These are phyloP conservation scores for Capsella rubella DNA, from an alignment of 441 rosid species.

Conservation along the genomic window DNA sequence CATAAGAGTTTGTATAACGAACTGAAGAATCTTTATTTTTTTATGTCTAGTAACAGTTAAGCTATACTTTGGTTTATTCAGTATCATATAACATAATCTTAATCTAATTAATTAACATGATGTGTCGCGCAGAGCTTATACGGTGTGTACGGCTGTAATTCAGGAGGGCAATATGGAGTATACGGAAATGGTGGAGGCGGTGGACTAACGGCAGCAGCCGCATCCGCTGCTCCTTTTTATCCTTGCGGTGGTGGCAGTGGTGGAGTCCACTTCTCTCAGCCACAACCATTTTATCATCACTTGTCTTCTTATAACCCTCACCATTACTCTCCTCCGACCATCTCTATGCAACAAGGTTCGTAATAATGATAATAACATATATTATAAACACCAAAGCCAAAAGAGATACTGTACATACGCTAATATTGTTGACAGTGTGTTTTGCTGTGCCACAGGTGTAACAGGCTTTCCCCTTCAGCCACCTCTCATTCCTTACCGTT, in stretches of 20 bases:
- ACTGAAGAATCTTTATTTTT: constrained; percentile 11
- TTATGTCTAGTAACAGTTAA: constrained; percentile 23
- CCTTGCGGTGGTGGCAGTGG: constrained; percentile 37
- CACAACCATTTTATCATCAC: constrained; percentile 40
- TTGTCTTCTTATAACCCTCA: constrained; percentile 42
- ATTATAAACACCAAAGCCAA: constrained; percentile 9
- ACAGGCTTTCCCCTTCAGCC: constrained; percentile 38
- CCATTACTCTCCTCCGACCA: constrained; percentile 39
- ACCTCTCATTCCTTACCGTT: constrained; percentile 46
- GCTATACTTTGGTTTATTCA: background rate
- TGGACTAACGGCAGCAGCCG: constrained; percentile 45
- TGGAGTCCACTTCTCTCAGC: constrained; percentile 38
- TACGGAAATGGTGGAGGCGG: constrained; percentile 30
- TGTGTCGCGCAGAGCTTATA: constrained; percentile 36
- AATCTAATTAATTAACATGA: background rate
- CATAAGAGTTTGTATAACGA: constrained; percentile 22
- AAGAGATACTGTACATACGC: background rate
- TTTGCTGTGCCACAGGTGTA: constrained; percentile 34
- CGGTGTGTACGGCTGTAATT: constrained; percentile 39
- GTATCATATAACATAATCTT: constrained; percentile 3
- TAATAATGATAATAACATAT: background rate
- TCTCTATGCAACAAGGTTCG: constrained; percentile 44
- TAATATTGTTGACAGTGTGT: constrained; percentile 32
- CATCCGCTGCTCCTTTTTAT: constrained; percentile 40
- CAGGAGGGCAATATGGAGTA: constrained; percentile 42